phyloP scores from a whole-genome alignment of 2,329 filamentous ascomycete genomes.

The Calycina marina region DNA sequence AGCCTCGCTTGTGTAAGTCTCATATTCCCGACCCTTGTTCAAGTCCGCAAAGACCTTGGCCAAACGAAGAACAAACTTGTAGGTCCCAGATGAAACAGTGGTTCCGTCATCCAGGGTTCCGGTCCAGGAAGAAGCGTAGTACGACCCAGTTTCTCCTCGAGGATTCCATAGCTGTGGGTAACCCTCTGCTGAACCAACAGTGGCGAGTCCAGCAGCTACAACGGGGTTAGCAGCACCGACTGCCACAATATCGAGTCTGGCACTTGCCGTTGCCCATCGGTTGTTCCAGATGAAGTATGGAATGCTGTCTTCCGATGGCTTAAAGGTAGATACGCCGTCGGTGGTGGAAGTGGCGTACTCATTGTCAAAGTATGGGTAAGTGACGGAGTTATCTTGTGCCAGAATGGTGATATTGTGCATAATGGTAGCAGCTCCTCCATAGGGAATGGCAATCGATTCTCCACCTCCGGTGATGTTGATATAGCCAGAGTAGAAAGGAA shows the following conservation, averaged over 20 bases:
- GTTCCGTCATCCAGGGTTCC: slow-evolving; percentile 1
- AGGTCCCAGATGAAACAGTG: not conserved
- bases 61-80: slow-evolving; percentile 4
- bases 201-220: not conserved
- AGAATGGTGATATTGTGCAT: slow-evolving; percentile 3
- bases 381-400: not conserved
- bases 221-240: slow-evolving; percentile 1
- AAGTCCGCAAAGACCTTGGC: slow-evolving; percentile 3
- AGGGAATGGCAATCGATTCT: not conserved
- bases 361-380: not conserved
- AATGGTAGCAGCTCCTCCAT: slow-evolving; percentile 1
- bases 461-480: not conserved
- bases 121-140: not conserved
- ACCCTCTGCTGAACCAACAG: not conserved
- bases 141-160: not conserved
- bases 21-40: not conserved
- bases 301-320: not conserved
- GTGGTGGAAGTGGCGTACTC: not conserved
- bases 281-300: slow-evolving; percentile 3
- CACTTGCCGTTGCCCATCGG: not conserved
- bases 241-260: slow-evolving; percentile 3
- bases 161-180: not conserved
- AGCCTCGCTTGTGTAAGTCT: slow-evolving; percentile 1
- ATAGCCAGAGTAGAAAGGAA: not conserved
- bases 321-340: not conserved